Base-by-base conservation (phyloP, 78 protist genomes). In the Polysphondylium violaceum region DNA sequence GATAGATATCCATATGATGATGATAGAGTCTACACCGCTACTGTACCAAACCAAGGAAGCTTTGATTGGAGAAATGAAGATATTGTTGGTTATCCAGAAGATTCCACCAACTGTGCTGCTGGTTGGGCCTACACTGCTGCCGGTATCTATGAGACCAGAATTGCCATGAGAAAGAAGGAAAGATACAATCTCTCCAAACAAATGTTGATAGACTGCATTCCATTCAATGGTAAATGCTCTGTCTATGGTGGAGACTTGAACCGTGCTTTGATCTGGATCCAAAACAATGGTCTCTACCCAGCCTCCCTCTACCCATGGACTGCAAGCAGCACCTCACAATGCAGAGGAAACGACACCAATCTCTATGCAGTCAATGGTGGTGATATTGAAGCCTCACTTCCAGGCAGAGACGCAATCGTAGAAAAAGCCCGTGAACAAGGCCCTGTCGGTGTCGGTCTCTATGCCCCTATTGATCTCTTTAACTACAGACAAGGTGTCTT, bases 371-470 rank as follows among this genome's bases (percentile, higher is more conserved):
- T 69, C 12, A 33, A 58, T 3, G 91, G 79, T 53, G 91, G 91
- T 59, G 75, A 58, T 43, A 56, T 51, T 68, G 76, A 72, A 65
- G 51, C 40, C 47, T 58, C 79, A 31, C 44, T 58, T 9, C 44
- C 76, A 36, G 74, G 74, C n/a, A 67, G 65, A 63, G 74, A 83
- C 17, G 21, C 27, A 16, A 83, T 83, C 35, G 16, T 83, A 16
- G 47, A 33, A 2, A 83, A 69, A 63, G 51, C 74, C 35, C 40
- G 91, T 36, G 19, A 36, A 36, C 67, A 71, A 40, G 91, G 91
- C 59, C 91, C 91, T 69, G 79, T 83, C 2, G 91, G 91, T 83
- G 79, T 83, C 43, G 91, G 78, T 41, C 36, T 83, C 14, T 71
- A 44, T n/a, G 91, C 55, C 44, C 36, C 50, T 29, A 11, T 21